A percentile compares a stretch with the other conserved stretches of the same genome.
Conservation (phyloP, 2,329 filamentous ascomycete genomes). For the Madurella fahalii region DNA sequence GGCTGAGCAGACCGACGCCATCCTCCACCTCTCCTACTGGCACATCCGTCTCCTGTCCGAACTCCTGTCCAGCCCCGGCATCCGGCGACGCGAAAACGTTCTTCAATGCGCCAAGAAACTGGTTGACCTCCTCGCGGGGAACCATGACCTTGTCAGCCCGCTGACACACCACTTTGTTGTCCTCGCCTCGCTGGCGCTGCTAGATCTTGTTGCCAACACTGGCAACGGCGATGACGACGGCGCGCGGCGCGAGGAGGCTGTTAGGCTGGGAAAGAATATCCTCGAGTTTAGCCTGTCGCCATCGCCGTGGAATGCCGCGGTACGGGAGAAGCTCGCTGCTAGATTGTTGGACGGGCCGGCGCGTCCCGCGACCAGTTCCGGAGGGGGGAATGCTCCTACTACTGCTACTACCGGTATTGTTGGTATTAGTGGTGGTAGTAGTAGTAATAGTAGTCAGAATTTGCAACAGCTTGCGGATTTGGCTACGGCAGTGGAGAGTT, state of each 20-base stretch:
- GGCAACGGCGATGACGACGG: background rate
- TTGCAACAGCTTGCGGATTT: constrained; percentile 48
- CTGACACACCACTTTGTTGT: constrained; percentile 64
- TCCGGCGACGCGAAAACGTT: constrained; percentile 50
- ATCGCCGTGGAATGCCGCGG: constrained; percentile 54
- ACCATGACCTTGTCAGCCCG: constrained; percentile 54
- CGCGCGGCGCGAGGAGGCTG: constrained; percentile 54
- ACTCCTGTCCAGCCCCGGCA: constrained; percentile 42
- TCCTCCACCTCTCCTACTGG: constrained; percentile 67
- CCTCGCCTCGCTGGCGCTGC: constrained; percentile 56
- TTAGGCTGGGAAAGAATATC: constrained; percentile 51
- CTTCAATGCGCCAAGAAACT: constrained; percentile 58
- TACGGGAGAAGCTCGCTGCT: constrained; percentile 50
- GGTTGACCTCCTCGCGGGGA: constrained; percentile 53
- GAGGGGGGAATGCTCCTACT: constrained; percentile 27
- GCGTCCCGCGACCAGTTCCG: constrained; percentile 33
- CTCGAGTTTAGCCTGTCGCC: constrained; percentile 48
- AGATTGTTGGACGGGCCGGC: constrained; percentile 22
- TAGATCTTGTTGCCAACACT: constrained; percentile 42
- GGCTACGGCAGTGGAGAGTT: constrained; percentile 41
- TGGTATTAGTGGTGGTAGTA: constrained; percentile 28
- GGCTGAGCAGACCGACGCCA: constrained; percentile 50
- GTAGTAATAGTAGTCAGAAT: constrained; percentile 44
- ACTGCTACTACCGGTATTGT: background rate
- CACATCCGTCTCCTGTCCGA: constrained; percentile 63